Conservation (phyloP, 148 eudicot genomes). For the Camellia granthamiana region DNA sequence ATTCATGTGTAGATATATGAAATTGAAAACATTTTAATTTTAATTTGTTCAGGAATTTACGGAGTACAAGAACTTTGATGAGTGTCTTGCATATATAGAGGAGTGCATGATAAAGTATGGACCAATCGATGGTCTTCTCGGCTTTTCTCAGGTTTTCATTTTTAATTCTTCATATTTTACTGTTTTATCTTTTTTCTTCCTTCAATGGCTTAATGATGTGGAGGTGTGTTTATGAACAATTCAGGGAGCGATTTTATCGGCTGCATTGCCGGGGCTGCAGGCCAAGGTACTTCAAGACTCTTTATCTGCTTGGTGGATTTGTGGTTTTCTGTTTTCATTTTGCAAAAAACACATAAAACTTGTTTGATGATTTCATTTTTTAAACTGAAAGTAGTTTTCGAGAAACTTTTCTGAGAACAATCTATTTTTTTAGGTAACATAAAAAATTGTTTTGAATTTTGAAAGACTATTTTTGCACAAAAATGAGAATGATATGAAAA, state of each 20-base stretch:
- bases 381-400: too few relatives aligned
- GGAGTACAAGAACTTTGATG: conserved; percentile 63
- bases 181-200: too few relatives aligned
- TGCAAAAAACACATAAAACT: too few relatives aligned
- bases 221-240: background rate
- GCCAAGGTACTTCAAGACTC: conserved; percentile 38
- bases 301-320: too few relatives aligned
- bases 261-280: conserved; percentile 80
- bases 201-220: background rate
- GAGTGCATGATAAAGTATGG: conserved; percentile 64
- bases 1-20: too few relatives aligned
- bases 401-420: too few relatives aligned
- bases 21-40: background rate
- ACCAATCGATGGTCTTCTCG: conserved; percentile 91
- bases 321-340: background rate
- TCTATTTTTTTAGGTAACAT: too few relatives aligned
- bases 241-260: conserved; percentile 83
- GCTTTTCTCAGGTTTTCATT: conserved; percentile 78
- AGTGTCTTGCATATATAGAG: conserved; percentile 77
- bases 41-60: conserved; percentile 61
- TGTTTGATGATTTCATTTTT: too few relatives aligned
- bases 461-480: too few relatives aligned
- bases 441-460: too few relatives aligned
- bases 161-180: background rate
- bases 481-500: too few relatives aligned